Evolutionary conservation across 371 early-diverging fungal genomes (phyloP).

Genomic region (Mortierella sp.): DNA sequence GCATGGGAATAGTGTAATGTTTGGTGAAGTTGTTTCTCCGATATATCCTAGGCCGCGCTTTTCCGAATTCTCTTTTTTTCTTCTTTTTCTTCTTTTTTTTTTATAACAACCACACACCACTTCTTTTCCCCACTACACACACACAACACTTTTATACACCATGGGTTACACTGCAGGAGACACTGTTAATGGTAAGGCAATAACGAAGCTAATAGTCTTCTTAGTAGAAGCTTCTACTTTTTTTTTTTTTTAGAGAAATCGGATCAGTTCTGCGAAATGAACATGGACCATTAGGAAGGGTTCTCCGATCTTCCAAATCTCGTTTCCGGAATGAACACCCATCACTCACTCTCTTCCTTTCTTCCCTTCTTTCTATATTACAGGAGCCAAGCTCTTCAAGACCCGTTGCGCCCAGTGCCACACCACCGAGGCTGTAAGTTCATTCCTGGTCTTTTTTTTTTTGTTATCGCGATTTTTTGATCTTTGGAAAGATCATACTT

Average conservation of each 20-base stretch:
- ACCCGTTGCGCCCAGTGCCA: slow-evolving; percentile 99
- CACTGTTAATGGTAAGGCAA: slow-evolving; percentile 36
- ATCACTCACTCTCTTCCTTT: slow-evolving; percentile 5
- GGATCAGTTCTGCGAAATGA: background rate
- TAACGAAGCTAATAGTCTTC: too few species aligned
- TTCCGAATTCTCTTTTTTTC: slow-evolving; percentile 6
- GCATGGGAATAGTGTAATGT: background rate
- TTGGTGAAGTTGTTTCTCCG: background rate
- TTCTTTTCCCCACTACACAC: background rate
- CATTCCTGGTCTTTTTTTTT: too few species aligned
- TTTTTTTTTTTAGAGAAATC: too few species aligned
- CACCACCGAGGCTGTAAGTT: slow-evolving; percentile 88
- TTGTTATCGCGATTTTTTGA: background rate
- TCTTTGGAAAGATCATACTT: background rate
- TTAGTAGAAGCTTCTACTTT: too few species aligned
- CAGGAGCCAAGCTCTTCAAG: slow-evolving; percentile 98
- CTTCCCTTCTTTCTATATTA: background rate
- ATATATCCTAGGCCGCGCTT: background rate
- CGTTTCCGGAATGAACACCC: background rate
- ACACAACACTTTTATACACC: slow-evolving; percentile 27
- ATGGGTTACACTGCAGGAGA: slow-evolving; percentile 36
- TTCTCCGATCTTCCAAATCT: slow-evolving; percentile 2
- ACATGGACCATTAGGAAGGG: background rate
- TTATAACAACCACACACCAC: background rate
- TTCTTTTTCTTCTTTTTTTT: background rate